phyloP scores from a whole-genome alignment of 2,329 filamentous ascomycete species.

The Fusarium goolgardi region DNA sequence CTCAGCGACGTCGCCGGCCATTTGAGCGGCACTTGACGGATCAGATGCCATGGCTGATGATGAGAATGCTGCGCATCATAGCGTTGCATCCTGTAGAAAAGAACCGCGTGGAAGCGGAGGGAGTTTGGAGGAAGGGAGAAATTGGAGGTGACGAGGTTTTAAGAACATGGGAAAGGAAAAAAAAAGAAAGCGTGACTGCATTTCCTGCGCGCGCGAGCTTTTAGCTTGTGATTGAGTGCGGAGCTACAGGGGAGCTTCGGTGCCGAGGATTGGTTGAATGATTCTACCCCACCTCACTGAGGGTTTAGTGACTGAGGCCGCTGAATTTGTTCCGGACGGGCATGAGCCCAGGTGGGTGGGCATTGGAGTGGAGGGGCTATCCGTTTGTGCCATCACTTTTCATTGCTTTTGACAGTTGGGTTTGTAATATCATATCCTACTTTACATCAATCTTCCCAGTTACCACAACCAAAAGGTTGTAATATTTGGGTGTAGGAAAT shows the following conservation, averaged over 20 bases:
- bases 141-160: slow-evolving; percentile 39
- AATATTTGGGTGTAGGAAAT: slow-evolving; percentile 8
- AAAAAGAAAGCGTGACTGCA: slow-evolving; percentile 39
- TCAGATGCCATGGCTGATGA: slow-evolving; percentile 57
- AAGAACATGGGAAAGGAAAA: slow-evolving; percentile 36
- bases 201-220: slow-evolving; percentile 35
- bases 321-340: slow-evolving; percentile 32
- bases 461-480: not conserved
- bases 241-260: slow-evolving; percentile 43
- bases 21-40: slow-evolving; percentile 53
- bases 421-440: slow-evolving; percentile 16
- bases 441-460: slow-evolving; percentile 12
- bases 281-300: slow-evolving; percentile 29
- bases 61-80: slow-evolving; percentile 46
- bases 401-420: slow-evolving; percentile 7
- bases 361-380: slow-evolving; percentile 23
- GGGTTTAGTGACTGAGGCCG: slow-evolving; percentile 24
- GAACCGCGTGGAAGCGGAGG: slow-evolving; percentile 40
- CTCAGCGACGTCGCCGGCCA: slow-evolving; percentile 50
- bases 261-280: slow-evolving; percentile 45
- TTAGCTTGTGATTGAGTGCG: slow-evolving; percentile 47
- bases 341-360: slow-evolving; percentile 15
- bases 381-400: slow-evolving; percentile 33
- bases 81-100: slow-evolving; percentile 54
- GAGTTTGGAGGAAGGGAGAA: slow-evolving; percentile 32